phyloP scores from a whole-genome alignment of 2,329 filamentous ascomycete genomes.

The Fusarium circinatum region DNA sequence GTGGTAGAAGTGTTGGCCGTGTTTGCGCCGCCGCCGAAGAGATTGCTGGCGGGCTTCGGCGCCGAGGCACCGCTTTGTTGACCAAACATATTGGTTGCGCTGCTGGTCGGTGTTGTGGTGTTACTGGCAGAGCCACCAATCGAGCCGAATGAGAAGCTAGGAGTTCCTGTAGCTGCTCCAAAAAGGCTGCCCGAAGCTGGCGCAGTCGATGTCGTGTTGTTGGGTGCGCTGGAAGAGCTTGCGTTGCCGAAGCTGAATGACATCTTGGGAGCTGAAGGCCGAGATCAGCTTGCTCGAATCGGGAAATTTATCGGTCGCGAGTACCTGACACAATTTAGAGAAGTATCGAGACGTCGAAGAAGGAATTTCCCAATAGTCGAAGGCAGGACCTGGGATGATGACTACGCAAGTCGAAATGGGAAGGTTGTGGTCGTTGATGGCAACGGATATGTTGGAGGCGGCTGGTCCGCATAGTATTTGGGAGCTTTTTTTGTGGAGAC shows the following conservation, averaged over 20 bases:
- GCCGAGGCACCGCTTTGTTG: slow-evolving; percentile 44
- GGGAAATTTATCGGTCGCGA: slow-evolving; percentile 24
- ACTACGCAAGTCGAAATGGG: slow-evolving; percentile 24
- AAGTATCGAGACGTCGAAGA: slow-evolving; percentile 10
- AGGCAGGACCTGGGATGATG: slow-evolving; percentile 12
- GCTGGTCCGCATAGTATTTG: slow-evolving; percentile 30
- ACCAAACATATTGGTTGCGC: slow-evolving; percentile 47
- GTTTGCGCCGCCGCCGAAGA: slow-evolving; percentile 41
- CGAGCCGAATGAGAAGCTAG: slow-evolving; percentile 56
- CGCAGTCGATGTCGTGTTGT: slow-evolving; percentile 50
- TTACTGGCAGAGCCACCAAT: slow-evolving; percentile 39
- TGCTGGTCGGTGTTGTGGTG: slow-evolving; percentile 45
- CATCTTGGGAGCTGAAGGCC: slow-evolving; percentile 46
- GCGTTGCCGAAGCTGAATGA: slow-evolving; percentile 53
- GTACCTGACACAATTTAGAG: background rate
- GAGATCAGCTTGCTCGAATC: slow-evolving; percentile 36
- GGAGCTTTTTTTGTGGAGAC: slow-evolving; percentile 45
- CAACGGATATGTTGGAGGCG: slow-evolving; percentile 33
- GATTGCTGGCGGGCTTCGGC: slow-evolving; percentile 42
- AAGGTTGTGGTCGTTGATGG: slow-evolving; percentile 37
- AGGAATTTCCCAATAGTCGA: background rate
- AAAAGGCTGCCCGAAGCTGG: slow-evolving; percentile 56
- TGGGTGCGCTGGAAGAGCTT: slow-evolving; percentile 48
- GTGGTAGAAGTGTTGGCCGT: slow-evolving; percentile 36
- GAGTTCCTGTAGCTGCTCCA: slow-evolving; percentile 47